Base-by-base conservation (phyloP, 768 basidiomycete genomes). In the Paxillus ammoniavirescens region DNA sequence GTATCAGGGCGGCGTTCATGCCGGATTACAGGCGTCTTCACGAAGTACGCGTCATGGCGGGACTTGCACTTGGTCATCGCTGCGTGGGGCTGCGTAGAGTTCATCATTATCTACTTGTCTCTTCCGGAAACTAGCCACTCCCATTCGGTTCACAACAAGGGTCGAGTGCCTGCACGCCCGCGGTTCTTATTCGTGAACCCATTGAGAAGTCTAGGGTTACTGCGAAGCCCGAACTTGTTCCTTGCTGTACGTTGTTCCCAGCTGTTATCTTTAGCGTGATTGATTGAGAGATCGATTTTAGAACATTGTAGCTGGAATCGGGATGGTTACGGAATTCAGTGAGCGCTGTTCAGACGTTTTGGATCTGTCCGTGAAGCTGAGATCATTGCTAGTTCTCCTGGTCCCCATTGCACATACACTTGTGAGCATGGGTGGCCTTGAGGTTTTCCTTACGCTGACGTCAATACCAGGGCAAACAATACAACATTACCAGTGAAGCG, bases 41-140 rank as follows among this genome's bases (percentile, higher is more conserved):
- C 83, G 0, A 72, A 82, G 38, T 83, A 84, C 56, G 72, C 72
- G 4, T 84, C 84, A 0, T 87, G 86, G 84, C 75, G 85, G 0
- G 48, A 72, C 4, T 76, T 82, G 67, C 83, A 87, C 61, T 61
- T 68, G 17, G 60, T 59, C 0, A 54, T 86, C 0, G 76, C 73
- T 4, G 31, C 71, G 2, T 59, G 69, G 18, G 80, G 77, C 3
- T 49, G 77, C 2, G 3, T 73, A 0, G 65, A 71, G 2, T 74
- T 79, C 38, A 12, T 75, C 6, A 54, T 65, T 1, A 74, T 83
- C 41, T 48, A 64, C 0, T 42, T 75, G 3, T 73, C 72, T 35
- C 74, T 84, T 15, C 84, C 84, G 0, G 84, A 86, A 59, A 86
- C 84, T 2, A 79, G 76, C 53, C 81, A 82, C 23, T 7, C n/a